Base-by-base conservation (phyloP, 192 early-diverging fungal genomes). In the Allomyces macrogynus region DNA sequence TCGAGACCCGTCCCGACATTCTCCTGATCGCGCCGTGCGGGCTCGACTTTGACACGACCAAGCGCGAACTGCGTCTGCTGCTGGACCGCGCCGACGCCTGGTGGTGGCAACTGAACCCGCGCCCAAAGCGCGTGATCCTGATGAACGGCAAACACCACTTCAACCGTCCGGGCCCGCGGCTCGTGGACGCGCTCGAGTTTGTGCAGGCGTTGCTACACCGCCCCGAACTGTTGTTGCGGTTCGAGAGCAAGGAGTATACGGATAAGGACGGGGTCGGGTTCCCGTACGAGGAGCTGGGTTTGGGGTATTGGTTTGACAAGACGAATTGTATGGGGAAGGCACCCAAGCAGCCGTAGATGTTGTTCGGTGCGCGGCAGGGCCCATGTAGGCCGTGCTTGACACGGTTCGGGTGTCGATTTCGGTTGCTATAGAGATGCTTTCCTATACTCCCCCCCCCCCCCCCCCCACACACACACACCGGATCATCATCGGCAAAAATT, bases 61-160 rank as follows among this genome's bases (percentile, higher is more conserved):
- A 64, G 54, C 65, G 67, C 22, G 77, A 80, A 44, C 62, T 66
- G 22, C 64, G 22, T 5, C 7, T 2, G 4, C n/a, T 75, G 12
- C 44, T n/a, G 27, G 26, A 32, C 24, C 43, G 62, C 43, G 61
- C 61, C 0, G 49, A 66, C 26, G 12, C 49, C 16, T 57, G 49
- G 49, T 57, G 49, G 49, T 57, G 49, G 49, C 20, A 14, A 3
- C 12, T 57, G 12, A 20, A 14, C 16, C 49, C 49, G 20, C 49
- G 49, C 3, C 49, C 49, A 3, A 57, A 57, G 5, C 60, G 70
- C 23, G 64, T 82, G 42, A 71, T 72, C 16, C 43, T 82, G n/a
- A 77, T 80, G 54, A 77, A 82, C 69, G 80, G 80, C n/a, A 73
- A 78, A 66, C 72, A 80, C 66, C 78, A 78, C 75, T 82, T 80